Conservation (phyloP, 805 yeast genomes). For the Yamadazyma ubonensis region DNA sequence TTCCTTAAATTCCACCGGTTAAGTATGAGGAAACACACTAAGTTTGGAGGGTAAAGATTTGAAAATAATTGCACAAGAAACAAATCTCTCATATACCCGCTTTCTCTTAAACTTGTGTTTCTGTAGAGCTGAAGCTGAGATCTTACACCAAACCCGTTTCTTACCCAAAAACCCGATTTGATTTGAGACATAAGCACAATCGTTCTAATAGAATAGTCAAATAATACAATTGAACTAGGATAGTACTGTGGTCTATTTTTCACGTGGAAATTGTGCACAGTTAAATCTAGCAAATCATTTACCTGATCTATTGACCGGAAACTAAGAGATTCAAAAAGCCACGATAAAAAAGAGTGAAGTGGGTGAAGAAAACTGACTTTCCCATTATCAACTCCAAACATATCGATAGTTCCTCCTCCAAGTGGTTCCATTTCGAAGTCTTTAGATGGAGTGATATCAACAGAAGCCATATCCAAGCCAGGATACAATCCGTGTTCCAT, state of each 20-base stretch:
- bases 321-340: slow-evolving; percentile 59
- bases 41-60: slow-evolving; percentile 49
- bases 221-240: slow-evolving; percentile 30
- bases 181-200: slow-evolving; percentile 79
- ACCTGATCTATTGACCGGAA: slow-evolving; percentile 25
- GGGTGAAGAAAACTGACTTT: slow-evolving; percentile 78
- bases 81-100: slow-evolving; percentile 77
- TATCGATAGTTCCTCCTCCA: slow-evolving; percentile 22
- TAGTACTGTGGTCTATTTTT: slow-evolving; percentile 6
- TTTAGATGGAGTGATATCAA: slow-evolving; percentile 23
- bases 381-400: slow-evolving; percentile 33
- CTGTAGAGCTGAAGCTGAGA: slow-evolving; percentile 79
- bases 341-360: slow-evolving; percentile 67
- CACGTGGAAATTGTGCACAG: slow-evolving; percentile 10
- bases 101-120: slow-evolving; percentile 75
- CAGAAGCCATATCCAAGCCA: slow-evolving; percentile 25
- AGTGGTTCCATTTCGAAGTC: slow-evolving; percentile 22
- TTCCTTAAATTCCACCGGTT: slow-evolving; percentile 65
- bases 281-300: slow-evolving; percentile 4
- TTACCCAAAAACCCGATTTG: slow-evolving; percentile 88
- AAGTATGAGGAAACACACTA: slow-evolving; percentile 55
- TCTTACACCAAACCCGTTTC: slow-evolving; percentile 82
- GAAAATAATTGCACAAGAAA: slow-evolving; percentile 67
- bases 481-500: slow-evolving; percentile 31
- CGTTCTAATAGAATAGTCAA: slow-evolving; percentile 77